A percentile compares a stretch with the other conserved stretches of the same genome.
Conservation (phyloP, 306 rosid genomes). For the Vachellia collinsii region DNA sequence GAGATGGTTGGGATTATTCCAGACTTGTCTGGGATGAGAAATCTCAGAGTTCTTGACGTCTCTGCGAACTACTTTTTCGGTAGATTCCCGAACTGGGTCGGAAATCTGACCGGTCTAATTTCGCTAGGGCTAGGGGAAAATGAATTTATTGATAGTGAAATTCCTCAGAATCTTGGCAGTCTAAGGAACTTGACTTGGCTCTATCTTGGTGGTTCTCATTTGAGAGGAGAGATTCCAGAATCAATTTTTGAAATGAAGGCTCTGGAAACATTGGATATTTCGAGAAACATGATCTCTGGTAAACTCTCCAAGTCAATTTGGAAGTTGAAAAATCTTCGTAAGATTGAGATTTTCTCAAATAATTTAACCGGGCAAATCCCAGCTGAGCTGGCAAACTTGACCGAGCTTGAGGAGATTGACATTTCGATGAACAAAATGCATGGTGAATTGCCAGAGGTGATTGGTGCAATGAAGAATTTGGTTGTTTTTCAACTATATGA, state of each 20-base stretch:
- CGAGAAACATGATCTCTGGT: slow-evolving; percentile 79
- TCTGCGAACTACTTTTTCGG: slow-evolving; percentile 66
- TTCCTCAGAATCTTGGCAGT: slow-evolving; percentile 68
- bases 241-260: slow-evolving; percentile 66
- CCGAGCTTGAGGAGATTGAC: slow-evolving; percentile 78
- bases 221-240: slow-evolving; percentile 86
- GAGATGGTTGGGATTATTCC: slow-evolving; percentile 65
- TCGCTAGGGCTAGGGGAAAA: slow-evolving; percentile 71
- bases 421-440: slow-evolving; percentile 62
- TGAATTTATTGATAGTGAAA: slow-evolving; percentile 47
- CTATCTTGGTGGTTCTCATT: slow-evolving; percentile 58
- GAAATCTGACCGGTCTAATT: slow-evolving; percentile 56
- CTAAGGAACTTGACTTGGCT: slow-evolving; percentile 83
- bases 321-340: slow-evolving; percentile 58
- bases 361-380: slow-evolving; percentile 81
- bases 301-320: slow-evolving; percentile 72
- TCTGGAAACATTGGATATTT: slow-evolving; percentile 71
- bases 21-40: slow-evolving; percentile 65
- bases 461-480: slow-evolving; percentile 70
- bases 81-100: slow-evolving; percentile 74
- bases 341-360: slow-evolving; percentile 75
- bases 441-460: slow-evolving; percentile 69
- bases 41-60: slow-evolving; percentile 69
- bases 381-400: slow-evolving; percentile 62
- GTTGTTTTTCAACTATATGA: slow-evolving; percentile 76